A percentile compares a stretch with the other conserved stretches of the same genome.
Conservation (phyloP, 306 rosid genomes). For the Cicer bijugum region DNA sequence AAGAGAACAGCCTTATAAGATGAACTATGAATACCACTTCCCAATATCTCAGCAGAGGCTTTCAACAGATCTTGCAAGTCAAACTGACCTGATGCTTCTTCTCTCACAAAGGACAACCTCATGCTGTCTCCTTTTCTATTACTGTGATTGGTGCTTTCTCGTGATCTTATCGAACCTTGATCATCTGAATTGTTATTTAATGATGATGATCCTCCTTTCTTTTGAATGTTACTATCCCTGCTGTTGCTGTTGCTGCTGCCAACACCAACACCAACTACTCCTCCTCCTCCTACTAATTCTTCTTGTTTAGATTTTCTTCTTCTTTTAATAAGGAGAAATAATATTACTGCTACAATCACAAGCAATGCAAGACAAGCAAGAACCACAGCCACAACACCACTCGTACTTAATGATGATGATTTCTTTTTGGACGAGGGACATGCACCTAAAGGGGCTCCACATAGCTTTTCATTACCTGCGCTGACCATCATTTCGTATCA, state of each 20-base stretch:
- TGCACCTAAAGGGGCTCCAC: slow-evolving; percentile 66
- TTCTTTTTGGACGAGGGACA: slow-evolving; percentile 48
- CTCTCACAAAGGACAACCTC: slow-evolving; percentile 71
- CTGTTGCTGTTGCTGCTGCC: neutral
- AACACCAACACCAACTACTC: neutral
- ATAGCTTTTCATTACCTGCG: slow-evolving; percentile 70
- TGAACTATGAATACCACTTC: slow-evolving; percentile 78
- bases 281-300: neutral
- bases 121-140: slow-evolving; percentile 47
- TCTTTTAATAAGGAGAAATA: slow-evolving; percentile 50
- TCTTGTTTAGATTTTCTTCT: slow-evolving; percentile 17
- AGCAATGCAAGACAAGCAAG: slow-evolving; percentile 50
- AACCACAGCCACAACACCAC: slow-evolving; percentile 47
- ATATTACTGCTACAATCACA: slow-evolving; percentile 50
- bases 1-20: slow-evolving; percentile 74
- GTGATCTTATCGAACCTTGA: slow-evolving; percentile 29
- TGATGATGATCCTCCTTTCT: neutral
- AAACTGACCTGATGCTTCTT: slow-evolving; percentile 61
- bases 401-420: slow-evolving; percentile 15
- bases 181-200: slow-evolving; percentile 4
- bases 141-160: neutral
- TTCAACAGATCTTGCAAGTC: slow-evolving; percentile 72
- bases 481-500: slow-evolving; percentile 21
- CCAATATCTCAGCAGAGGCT: slow-evolving; percentile 86
- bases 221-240: neutral